A percentile compares a stretch with the other conserved stretches of the same genome.
phyloP scores from a whole-genome alignment of 1,284 basidiomycete species.

The Porodaedalea pini region DNA sequence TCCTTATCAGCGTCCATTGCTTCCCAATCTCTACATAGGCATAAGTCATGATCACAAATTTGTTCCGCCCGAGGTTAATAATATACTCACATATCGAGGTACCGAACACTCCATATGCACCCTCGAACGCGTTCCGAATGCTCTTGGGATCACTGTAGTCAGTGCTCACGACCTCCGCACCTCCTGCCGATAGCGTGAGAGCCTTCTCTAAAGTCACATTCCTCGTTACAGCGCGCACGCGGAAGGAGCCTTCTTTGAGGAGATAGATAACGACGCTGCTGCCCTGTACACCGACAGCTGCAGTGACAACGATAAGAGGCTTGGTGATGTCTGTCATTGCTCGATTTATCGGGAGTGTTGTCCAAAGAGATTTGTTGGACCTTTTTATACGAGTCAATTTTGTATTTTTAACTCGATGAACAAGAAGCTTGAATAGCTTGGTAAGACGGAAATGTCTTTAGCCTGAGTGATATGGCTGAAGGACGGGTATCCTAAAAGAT shows the following conservation, averaged over 20 bases:
- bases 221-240: slow-evolving; percentile 20
- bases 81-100: slow-evolving; percentile 28
- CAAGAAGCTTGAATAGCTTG: too few relatives aligned
- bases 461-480: too few relatives aligned
- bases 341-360: too few relatives aligned
- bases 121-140: slow-evolving; percentile 24
- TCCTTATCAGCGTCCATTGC: slow-evolving; percentile 18
- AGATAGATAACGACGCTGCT: slow-evolving; percentile 13
- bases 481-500: too few relatives aligned
- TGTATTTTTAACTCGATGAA: too few relatives aligned
- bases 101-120: slow-evolving; percentile 30
- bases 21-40: slow-evolving; percentile 4
- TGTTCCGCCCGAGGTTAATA: not conserved
- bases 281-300: slow-evolving; percentile 16
- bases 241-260: slow-evolving; percentile 18
- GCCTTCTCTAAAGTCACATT: slow-evolving; percentile 17
- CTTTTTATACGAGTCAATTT: too few relatives aligned
- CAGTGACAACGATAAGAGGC: slow-evolving; percentile 16
- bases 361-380: too few relatives aligned
- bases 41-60: not conserved
- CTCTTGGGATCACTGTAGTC: slow-evolving; percentile 22
- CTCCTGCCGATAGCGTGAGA: slow-evolving; percentile 9
- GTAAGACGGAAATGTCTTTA: too few relatives aligned
- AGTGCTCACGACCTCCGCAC: slow-evolving; percentile 26
- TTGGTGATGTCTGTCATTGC: not conserved